Evolutionary conservation across 2,329 filamentous ascomycete genomes (phyloP).

Genomic region (Neofusicoccum sp.): DNA sequence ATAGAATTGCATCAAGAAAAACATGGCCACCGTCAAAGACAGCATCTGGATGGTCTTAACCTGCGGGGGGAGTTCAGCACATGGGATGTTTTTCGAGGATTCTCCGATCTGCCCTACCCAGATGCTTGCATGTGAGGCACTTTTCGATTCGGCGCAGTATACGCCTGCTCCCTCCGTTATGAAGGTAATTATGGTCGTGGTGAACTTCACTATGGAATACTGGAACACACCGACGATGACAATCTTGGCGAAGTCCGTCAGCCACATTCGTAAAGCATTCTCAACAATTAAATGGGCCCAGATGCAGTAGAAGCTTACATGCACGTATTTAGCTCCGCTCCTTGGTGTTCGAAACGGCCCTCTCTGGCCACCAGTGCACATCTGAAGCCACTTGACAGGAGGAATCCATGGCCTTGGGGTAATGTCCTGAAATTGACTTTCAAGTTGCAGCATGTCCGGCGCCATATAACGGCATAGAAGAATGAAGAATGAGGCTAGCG

Average conservation of each 20-base stretch:
- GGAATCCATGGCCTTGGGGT: slow-evolving; percentile 68
- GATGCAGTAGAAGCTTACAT: slow-evolving; percentile 48
- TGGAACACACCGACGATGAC: slow-evolving; percentile 79
- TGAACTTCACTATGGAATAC: slow-evolving; percentile 75
- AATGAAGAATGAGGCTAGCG: slow-evolving; percentile 79
- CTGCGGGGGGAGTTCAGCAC: slow-evolving; percentile 57
- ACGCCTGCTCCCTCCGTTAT: slow-evolving; percentile 66
- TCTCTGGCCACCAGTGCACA: slow-evolving; percentile 64
- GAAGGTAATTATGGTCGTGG: slow-evolving; percentile 75
- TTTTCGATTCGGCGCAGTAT: slow-evolving; percentile 71
- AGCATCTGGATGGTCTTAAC: slow-evolving; percentile 68
- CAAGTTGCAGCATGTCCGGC: slow-evolving; percentile 74
- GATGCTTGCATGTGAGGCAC: not conserved
- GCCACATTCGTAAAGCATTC: no score
- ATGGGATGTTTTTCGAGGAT: no score
- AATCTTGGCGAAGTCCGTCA: no score
- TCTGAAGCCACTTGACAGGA: slow-evolving; percentile 68
- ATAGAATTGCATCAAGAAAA: slow-evolving; percentile 81
- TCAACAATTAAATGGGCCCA: not conserved
- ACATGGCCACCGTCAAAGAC: slow-evolving; percentile 78
- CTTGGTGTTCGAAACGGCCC: slow-evolving; percentile 70
- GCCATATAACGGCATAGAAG: slow-evolving; percentile 76
- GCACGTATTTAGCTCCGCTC: slow-evolving; percentile 83
- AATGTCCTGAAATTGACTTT: slow-evolving; percentile 72
- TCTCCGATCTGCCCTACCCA: not conserved